Percentiles rank a stretch among this genome's conserved stretches.
Conservation (phyloP, 2,329 filamentous ascomycete species). For the Shiraia bambusicola region DNA sequence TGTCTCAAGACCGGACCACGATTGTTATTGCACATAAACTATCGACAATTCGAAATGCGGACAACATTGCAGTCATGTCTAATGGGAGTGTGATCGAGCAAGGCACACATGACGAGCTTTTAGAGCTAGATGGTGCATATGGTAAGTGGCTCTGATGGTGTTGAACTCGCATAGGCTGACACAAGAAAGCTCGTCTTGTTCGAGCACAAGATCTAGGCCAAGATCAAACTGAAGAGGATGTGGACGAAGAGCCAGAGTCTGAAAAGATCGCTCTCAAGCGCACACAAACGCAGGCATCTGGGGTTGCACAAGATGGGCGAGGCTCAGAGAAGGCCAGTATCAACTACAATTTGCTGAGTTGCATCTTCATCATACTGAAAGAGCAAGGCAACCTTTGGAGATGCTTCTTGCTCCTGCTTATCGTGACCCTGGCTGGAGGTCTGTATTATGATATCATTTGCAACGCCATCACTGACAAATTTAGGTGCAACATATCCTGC, state of each 20-base stretch:
- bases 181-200: constrained; percentile 59
- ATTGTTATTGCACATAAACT: constrained; percentile 95
- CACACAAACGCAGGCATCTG: constrained; percentile 33
- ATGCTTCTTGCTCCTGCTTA: constrained; percentile 25
- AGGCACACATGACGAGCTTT: constrained; percentile 78
- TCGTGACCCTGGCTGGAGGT: constrained; percentile 39
- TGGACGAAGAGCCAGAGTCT: constrained; percentile 16
- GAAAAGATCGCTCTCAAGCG: constrained; percentile 24
- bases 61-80: constrained; percentile 93
- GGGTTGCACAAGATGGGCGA: constrained; percentile 21
- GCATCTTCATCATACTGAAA: constrained; percentile 28
- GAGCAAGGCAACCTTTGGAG: constrained; percentile 45
- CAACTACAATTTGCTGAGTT: constrained; percentile 33
- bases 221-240: constrained; percentile 17
- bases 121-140: constrained; percentile 75
- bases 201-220: constrained; percentile 50
- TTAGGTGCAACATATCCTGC: constrained; percentile 50
- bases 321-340: constrained; percentile 23
- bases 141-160: constrained; percentile 33
- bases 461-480: constrained; percentile 3
- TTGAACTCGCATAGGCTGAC: neutral
- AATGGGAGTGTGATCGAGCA: constrained; percentile 83
- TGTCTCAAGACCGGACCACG: constrained; percentile 82
- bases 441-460: neutral
- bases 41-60: constrained; percentile 87